Evolutionary conservation across 2,329 filamentous ascomycete species (phyloP), one percentile per base, ranked within the genome.

Genomic region (Corynespora cassiicola): DNA sequence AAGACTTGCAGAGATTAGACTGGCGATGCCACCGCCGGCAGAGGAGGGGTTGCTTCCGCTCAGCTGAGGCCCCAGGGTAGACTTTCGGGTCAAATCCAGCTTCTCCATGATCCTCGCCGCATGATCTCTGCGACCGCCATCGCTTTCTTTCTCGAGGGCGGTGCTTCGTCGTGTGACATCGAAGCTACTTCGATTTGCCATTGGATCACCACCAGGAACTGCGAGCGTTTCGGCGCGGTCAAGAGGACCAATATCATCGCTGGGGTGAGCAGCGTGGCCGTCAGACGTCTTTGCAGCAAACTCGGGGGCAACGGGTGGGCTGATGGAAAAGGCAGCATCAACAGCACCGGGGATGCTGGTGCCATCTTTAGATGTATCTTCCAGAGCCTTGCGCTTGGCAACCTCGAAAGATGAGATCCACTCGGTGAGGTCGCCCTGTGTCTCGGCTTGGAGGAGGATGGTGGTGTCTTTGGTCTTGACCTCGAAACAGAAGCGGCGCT

Each of bases 401-500:
- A 91, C 82, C 54, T 99, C 92, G 56, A 99, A 96, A 0, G 92
- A 85, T 50, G 88, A 84, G 38, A 99, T 84, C 94, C 94, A 99
- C 57, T 95, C 88, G 42, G 88, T 90, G n/a, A 99, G 79, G 63
- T 97, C 89, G 32, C 75, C 76, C 65, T 99, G 94, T 0, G 90
- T 96, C 65, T 99, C 94, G 4, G 92, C 88, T 70, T 99, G 94
- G 3, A 99, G 76, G 42, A 96, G 75, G 48, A 96, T 84, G 32
- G 86, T 94, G 47, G 88, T 88, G 59, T 89, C 95, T 69, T 96
- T 99, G 2, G 94, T 99, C 75, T 97, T 99, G 59, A 99, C 87
- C 69, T 99, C 94, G 58, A 99, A 96, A 65, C 94, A 97, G 69
- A 97, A 99, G 11, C 94, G 82, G 24, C 94, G 84, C 60, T 99